Percentiles rank a stretch among this genome's conserved stretches.
phyloP scores from a whole-genome alignment of 2,329 filamentous ascomycete species.

The Trichophaea hybrida region DNA sequence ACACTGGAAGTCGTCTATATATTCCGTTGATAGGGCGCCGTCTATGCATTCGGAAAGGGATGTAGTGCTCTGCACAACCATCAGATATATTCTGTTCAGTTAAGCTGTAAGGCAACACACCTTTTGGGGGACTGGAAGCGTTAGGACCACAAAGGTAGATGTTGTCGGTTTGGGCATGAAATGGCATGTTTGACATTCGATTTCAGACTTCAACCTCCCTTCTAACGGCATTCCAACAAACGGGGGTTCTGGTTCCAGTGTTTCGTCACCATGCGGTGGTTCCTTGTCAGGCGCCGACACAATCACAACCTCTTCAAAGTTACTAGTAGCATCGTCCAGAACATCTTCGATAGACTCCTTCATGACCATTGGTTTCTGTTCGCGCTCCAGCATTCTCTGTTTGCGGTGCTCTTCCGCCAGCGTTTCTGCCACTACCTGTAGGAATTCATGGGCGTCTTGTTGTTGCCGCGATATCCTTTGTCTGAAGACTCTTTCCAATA shows the following conservation, averaged over 20 bases:
- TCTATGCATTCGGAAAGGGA: constrained; percentile 82
- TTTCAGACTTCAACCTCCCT: constrained; percentile 82
- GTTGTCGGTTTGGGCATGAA: constrained; percentile 75
- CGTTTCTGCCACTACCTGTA: constrained; percentile 84
- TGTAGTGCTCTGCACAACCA: constrained; percentile 43
- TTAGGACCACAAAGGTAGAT: constrained; percentile 82
- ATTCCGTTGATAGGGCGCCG: constrained; percentile 82
- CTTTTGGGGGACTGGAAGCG: constrained; percentile 75
- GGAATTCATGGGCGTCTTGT: constrained; percentile 93
- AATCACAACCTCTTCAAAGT: constrained; percentile 11
- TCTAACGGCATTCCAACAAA: constrained; percentile 72
- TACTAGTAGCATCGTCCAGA: constrained; percentile 15
- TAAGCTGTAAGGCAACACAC: constrained; percentile 15
- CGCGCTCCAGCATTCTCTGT: constrained; percentile 19
- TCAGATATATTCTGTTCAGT: neutral
- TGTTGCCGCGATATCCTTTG: constrained; percentile 88
- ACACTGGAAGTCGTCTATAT: constrained; percentile 94
- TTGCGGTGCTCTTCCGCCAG: constrained; percentile 90
- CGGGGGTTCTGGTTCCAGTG: neutral
- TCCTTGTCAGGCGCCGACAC: neutral
- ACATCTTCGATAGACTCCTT: constrained; percentile 1
- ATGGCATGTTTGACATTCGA: constrained; percentile 77
- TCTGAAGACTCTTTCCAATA: constrained; percentile 71
- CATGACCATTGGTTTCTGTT: neutral
- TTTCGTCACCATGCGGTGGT: neutral